Evolutionary conservation across 495 filamentous ascomycete species (phyloP).

Genomic region (Tetracladium setigerum): DNA sequence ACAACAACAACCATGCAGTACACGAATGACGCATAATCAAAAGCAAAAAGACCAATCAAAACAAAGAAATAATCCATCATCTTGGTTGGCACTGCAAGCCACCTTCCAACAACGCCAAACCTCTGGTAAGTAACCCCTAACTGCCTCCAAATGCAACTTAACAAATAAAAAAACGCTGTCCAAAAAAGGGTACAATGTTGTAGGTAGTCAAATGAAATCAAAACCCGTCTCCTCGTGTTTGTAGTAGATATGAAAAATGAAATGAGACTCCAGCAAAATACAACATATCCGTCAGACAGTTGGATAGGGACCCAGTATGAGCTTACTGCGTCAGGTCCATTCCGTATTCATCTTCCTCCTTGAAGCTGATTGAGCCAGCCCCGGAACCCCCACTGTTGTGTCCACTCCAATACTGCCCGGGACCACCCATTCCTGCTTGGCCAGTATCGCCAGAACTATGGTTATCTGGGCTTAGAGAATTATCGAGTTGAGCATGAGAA

Average conservation of each 20-base stretch:
- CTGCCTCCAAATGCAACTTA: conserved; percentile 23
- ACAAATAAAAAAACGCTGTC: conserved; percentile 14
- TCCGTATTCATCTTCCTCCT: conserved; percentile 83
- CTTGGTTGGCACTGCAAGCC: conserved; percentile 19
- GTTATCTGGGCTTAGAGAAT: conserved; percentile 62
- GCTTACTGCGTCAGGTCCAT: conserved; percentile 62
- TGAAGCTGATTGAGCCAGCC: conserved; percentile 56
- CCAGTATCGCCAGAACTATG: conserved; percentile 48
- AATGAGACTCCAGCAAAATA: background rate
- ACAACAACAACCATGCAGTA: conserved; percentile 15
- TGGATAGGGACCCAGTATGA: conserved; percentile 34
- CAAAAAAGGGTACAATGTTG: conserved; percentile 19
- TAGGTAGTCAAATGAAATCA: conserved; percentile 23
- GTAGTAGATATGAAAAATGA: background rate
- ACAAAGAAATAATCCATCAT: conserved; percentile 16
- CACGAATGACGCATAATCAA: conserved; percentile 23
- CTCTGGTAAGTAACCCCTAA: conserved; percentile 15
- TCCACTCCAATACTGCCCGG: conserved; percentile 63
- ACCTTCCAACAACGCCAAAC: conserved; percentile 10
- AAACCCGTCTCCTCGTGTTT: conserved; percentile 1
- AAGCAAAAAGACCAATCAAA: conserved; percentile 13
- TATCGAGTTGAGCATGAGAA: conserved; percentile 40
- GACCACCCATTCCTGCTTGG: conserved; percentile 37
- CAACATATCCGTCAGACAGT: background rate
- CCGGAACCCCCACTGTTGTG: conserved; percentile 56